Evolutionary conservation across 805 yeast genomes (phyloP), one percentile per base, ranked within the genome.

Genomic region (Phaffomyces antillensis): DNA sequence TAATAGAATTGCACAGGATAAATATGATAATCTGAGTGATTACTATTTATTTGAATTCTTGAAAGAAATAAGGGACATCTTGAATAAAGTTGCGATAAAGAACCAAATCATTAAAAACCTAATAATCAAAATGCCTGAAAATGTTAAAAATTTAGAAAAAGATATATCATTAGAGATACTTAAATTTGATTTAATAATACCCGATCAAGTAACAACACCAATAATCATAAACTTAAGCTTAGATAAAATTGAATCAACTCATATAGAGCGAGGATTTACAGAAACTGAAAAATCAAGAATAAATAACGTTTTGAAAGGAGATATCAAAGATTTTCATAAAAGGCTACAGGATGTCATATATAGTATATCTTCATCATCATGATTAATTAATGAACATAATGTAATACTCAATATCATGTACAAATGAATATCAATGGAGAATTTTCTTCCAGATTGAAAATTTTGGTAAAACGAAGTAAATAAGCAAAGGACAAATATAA

Each of bases 401-500:
- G 17, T n/a, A 30, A 36, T 5, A 16, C 11, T 10, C 18, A 32
- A 6, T 3, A 7, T 32, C 4, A 32, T 8, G 17, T n/a, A 7
- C 4, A 8, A 16, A n/a, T 15, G 1, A 18, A 16, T n/a, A 5
- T n/a, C 7, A 9, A 32, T n/a, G 20, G 10, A n/a, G 18, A n/a
- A 7, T 5, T 18, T 24, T 32, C 20, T 31, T 36, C 38, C 42
- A 33, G 13, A 17, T 20, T 16, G 26, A 33, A 4, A 40, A 2
- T 16, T 13, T 37, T 17, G 56, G 58, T 7, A 55, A 17, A 10
- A 42, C 15, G 5, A 44, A 31, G 56, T 81, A 81, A 34, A 80
- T 72, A 1, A 70, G 54, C 2, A 60, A 17, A 11, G 77, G 72
- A 23, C 78, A 78, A 9, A 71, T 41, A 60, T 74, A 77, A 3